A percentile compares a stretch with the other conserved stretches of the same genome.
Evolutionary conservation across 1,139 yeast genomes (phyloP).

Genomic region (Debaryomyces fabryi): DNA sequence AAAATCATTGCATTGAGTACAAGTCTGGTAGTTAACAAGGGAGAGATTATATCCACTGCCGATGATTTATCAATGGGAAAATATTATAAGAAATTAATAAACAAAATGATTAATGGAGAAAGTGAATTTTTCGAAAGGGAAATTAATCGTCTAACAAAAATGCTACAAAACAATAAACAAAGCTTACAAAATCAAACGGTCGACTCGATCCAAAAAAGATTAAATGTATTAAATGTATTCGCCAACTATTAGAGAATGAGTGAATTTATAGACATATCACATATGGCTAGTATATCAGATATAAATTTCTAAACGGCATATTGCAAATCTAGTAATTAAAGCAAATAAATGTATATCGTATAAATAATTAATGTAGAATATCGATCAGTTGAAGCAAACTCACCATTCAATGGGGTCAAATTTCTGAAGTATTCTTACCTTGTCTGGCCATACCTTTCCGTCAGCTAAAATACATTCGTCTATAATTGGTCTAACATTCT

Average conservation of each 20-base stretch:
- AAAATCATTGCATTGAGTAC: slow-evolving; percentile 8
- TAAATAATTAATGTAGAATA: slow-evolving; percentile 4
- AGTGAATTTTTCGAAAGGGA: slow-evolving; percentile 53
- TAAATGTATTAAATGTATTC: slow-evolving; percentile 43
- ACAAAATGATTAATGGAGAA: slow-evolving; percentile 53
- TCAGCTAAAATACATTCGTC: slow-evolving; percentile 67
- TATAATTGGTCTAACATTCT: slow-evolving; percentile 70
- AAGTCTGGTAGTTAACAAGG: slow-evolving; percentile 11
- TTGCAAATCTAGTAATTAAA: not conserved
- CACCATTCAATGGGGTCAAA: slow-evolving; percentile 59
- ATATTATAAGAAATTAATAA: slow-evolving; percentile 55
- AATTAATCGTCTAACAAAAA: slow-evolving; percentile 48
- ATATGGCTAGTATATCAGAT: not conserved
- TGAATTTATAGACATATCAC: not conserved
- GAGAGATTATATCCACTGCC: slow-evolving; percentile 16
- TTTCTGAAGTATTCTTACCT: slow-evolving; percentile 64
- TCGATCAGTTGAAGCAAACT: slow-evolving; percentile 3
- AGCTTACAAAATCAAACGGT: slow-evolving; percentile 34
- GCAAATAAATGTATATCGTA: not conserved
- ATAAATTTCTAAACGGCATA: not conserved
- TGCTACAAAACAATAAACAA: slow-evolving; percentile 42
- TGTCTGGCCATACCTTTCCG: slow-evolving; percentile 73
- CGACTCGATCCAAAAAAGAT: slow-evolving; percentile 51
- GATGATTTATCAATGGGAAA: slow-evolving; percentile 22
- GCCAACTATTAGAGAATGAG: not conserved